These are phyloP conservation scores for Backusella luteola DNA, from an alignment of 192 early-diverging fungal genomes.

Conservation along the genomic window DNA sequence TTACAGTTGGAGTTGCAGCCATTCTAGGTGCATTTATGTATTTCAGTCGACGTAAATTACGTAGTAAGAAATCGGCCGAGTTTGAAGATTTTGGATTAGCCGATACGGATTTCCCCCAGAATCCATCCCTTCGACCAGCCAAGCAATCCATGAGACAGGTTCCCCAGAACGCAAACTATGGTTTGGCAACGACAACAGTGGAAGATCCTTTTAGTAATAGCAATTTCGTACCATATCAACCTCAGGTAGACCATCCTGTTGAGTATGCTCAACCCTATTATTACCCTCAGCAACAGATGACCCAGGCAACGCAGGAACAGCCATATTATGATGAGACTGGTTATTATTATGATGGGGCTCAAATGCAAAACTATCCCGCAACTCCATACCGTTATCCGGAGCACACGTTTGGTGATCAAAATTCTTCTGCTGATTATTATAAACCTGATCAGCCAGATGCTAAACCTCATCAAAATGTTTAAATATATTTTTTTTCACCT, in stretches of 20 bases:
- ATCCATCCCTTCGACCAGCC: not conserved
- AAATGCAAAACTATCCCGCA: not conserved
- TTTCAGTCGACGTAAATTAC: constrained; percentile 28
- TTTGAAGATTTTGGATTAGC: constrained; percentile 39
- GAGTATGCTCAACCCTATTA: not conserved
- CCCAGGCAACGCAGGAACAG: constrained; percentile 1
- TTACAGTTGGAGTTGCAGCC: constrained; percentile 32
- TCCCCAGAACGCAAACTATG: too few relatives aligned
- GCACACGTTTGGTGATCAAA: not conserved
- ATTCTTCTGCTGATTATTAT: not conserved
- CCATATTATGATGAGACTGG: constrained; percentile 23
- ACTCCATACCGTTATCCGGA: not conserved
- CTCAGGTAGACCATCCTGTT: constrained; percentile 5
- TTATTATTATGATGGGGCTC: constrained; percentile 25
- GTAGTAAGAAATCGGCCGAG: constrained; percentile 14
- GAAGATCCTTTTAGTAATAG: not conserved
- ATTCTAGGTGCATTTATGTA: constrained; percentile 30
- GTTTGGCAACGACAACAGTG: not conserved
- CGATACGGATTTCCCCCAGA: constrained; percentile 29
- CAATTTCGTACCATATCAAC: constrained; percentile 9
- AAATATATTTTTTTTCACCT: not conserved
- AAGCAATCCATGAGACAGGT: too few relatives aligned
- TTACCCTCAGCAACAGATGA: constrained; percentile 13
- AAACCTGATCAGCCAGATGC: constrained; percentile 18
- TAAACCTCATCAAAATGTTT: constrained; percentile 16